Base-by-base conservation (phyloP, 305 asterid species). In the Fraxinus dipetala region DNA sequence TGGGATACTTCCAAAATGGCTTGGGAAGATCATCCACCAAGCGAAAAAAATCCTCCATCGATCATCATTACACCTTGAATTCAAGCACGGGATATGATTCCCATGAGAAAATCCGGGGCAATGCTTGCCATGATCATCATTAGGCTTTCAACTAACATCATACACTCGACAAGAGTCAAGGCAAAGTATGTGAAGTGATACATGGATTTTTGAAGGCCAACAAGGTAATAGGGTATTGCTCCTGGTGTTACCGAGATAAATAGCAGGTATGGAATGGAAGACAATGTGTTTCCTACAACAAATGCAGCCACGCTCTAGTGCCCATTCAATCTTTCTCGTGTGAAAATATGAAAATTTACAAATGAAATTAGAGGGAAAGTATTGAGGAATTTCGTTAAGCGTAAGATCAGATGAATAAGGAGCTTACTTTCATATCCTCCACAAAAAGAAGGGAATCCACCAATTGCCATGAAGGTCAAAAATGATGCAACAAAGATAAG, bases 401-500 rank as follows among this genome's bases (percentile, higher is more conserved):
- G 48, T 9, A 40, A 9, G 48, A 9, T 40, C 48, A 40, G 2
- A 2, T 40, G 48, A 40, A 3, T 16, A 18, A 4, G 22, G 63
- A 4, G 35, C 79, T 73, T 86, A 90, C 93, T 78, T 92, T 92
- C 94, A 91, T 87, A 81, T 92, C 95, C 75, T 92, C 94, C 14
- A 91, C 94, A 38, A 92, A 90, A 0, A 31, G 94, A 91, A 82
- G 93, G 97, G 82, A 91, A 91, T 56, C 97, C 93, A 14, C 95
- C 95, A 51, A 92, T 91, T 0, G 91, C 88, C 95, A 92, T 90
- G 54, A 91, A 88, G 2, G 95, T 92, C 78, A 91, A 83, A 77
- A 91, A 89, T 72, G 92, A 79, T 43, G 84, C 89, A 20, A 91
- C 91, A 78, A 88, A 91, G 87, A 83, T 84, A 28, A 91, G 78